phyloP scores from a whole-genome alignment of 78 protist genomes.

The Dictyostelium intermedium region DNA sequence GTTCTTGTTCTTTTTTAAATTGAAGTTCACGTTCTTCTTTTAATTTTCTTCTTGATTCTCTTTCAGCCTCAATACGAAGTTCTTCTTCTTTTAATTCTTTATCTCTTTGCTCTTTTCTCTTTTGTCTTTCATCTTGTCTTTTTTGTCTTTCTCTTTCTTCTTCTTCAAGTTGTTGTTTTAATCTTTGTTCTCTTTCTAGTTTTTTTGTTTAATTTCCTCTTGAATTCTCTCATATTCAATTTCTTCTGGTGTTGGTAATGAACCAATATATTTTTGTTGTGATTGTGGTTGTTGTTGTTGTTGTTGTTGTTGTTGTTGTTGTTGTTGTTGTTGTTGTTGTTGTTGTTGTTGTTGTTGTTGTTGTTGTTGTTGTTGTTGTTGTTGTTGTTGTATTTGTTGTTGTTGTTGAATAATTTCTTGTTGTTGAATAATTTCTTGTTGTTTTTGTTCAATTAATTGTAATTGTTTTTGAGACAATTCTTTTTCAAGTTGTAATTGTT shows the following conservation, averaged over 20 bases:
- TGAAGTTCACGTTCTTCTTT: constrained; percentile 18
- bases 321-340: not conserved
- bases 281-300: not conserved
- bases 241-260: not conserved
- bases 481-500: not conserved
- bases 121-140: constrained; percentile 23
- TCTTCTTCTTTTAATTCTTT: constrained; percentile 16
- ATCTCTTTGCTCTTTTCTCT: constrained; percentile 27
- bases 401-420: not conserved
- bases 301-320: not conserved
- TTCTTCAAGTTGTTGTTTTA: constrained; percentile 9
- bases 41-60: not conserved
- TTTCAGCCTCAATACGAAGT: not conserved
- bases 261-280: not conserved
- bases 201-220: constrained; percentile 19
- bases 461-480: not conserved
- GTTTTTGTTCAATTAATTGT: not conserved
- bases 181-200: constrained; percentile 3
- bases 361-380: not conserved
- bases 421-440: not conserved
- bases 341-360: constrained; percentile 5
- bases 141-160: constrained; percentile 10
- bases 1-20: constrained; percentile 22
- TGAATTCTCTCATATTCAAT: constrained; percentile 8
- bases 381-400: not conserved